Evolutionary conservation across 768 basidiomycete genomes (phyloP), one percentile per base, ranked within the genome.

Genomic region (Mycena metata): DNA sequence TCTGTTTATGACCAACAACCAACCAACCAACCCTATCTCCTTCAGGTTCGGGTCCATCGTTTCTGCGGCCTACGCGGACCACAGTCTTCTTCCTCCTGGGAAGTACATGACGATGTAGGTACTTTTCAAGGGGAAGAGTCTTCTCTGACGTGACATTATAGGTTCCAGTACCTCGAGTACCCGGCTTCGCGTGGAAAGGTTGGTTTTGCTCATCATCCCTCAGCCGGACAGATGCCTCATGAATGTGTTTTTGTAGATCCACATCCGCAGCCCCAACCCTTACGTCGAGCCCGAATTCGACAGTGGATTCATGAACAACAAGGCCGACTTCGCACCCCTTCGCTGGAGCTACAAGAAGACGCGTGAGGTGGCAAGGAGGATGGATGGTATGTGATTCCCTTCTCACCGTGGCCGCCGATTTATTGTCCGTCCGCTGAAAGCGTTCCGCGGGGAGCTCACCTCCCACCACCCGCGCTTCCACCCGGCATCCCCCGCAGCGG

Each of bases 271-370:
- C 23, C 66, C 84, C 50, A 88, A 83, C 81, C 90, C 90, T 6
- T 91, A 90, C 79, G 77, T 80, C 71, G 87, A 87, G 70, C 90
- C 91, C 5, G 81, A 76, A 79, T 91, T 91, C 74, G 91, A 92
- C 80, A 86, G 85, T 66, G 91, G 91, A n/a, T 91, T 92, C 86
- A 89, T 92, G 90, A 91, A 90, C 81, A 76, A 91, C 82, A 90
- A 90, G 82, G 90, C 90, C 33, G 91, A 91, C 80, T 90, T 91
- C 73, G 90, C 89, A 24, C 91, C 91, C 16, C 88, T 91, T 71
- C 88, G 90, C 41, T 91, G 91, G 91, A 88, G 88, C 75, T 91
- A 91, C 83, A 91, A 91, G 87, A 89, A 88, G 83, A 90, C 89
- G 17, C 87, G 91, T 70, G 90, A 91, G 73, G 80, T 91, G 24